phyloP scores from a whole-genome alignment of 805 yeast species.

The Kodamaea nitidulidarum region DNA sequence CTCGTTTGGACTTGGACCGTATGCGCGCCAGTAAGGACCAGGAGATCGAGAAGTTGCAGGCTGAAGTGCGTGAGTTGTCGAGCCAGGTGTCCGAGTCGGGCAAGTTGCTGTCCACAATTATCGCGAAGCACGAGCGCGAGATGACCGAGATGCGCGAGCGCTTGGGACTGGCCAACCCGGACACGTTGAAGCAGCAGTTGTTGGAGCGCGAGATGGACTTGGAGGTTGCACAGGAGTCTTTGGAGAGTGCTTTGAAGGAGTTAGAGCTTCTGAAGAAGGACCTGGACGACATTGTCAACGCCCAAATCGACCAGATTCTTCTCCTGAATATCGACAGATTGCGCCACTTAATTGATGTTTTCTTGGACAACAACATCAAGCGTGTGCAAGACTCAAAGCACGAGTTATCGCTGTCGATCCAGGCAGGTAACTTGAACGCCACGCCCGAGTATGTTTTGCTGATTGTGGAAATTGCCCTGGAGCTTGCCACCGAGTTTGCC shows the following conservation, averaged over 20 bases:
- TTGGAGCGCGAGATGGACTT: constrained; percentile 72
- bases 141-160: constrained; percentile 27
- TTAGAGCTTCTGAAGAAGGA: constrained; percentile 49
- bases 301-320: constrained; percentile 53
- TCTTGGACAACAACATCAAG: constrained; percentile 63
- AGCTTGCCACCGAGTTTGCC: constrained; percentile 75
- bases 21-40: constrained; percentile 58
- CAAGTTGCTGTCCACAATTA: constrained; percentile 50
- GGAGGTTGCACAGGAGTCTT: constrained; percentile 72
- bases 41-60: constrained; percentile 61
- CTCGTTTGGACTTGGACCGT: constrained; percentile 76
- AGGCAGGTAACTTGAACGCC: constrained; percentile 74
- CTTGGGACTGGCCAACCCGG: constrained; percentile 12
- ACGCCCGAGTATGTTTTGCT: constrained; percentile 68
- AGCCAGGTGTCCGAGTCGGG: constrained; percentile 57
- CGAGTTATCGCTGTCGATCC: constrained; percentile 74
- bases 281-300: constrained; percentile 51
- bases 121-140: constrained; percentile 62
- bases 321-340: constrained; percentile 47
- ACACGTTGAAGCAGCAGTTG: constrained; percentile 39
- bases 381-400: constrained; percentile 68
- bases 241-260: constrained; percentile 66
- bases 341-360: constrained; percentile 58
- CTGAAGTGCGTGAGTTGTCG: constrained; percentile 60
- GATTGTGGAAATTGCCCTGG: constrained; percentile 64